Percentiles rank a stretch among this genome's conserved stretches.
Evolutionary conservation across 345 rosid species (phyloP).

Genomic region (Bruguiera parviflora): DNA sequence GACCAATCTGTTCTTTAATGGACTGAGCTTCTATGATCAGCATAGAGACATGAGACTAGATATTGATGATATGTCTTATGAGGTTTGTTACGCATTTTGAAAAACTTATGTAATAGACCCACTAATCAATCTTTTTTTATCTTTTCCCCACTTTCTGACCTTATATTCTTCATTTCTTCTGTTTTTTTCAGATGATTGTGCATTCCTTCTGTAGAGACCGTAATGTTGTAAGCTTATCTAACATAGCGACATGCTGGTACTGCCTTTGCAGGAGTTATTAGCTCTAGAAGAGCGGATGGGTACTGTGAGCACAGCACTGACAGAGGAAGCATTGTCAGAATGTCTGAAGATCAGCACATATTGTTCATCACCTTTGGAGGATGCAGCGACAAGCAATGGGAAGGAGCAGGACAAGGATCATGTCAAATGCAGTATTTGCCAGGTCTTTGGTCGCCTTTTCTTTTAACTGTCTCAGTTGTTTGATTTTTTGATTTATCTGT

Average conservation of each 20-base stretch:
- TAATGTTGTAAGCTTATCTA: background rate
- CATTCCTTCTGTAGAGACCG: background rate
- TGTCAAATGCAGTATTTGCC: constrained; percentile 87
- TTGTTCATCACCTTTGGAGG: constrained; percentile 33
- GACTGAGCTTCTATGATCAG: constrained; percentile 71
- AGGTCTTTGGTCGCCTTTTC: constrained; percentile 40
- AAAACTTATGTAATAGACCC: background rate
- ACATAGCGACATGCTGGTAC: constrained; percentile 3
- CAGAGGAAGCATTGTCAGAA: constrained; percentile 74
- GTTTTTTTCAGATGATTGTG: background rate
- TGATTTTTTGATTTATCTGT: background rate
- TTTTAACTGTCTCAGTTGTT: background rate
- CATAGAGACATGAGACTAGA: constrained; percentile 96
- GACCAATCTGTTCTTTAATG: constrained; percentile 69
- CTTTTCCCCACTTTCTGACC: background rate
- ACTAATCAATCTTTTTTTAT: too few relatives aligned
- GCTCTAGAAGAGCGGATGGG: constrained; percentile 98
- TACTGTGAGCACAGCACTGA: constrained; percentile 80
- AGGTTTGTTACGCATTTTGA: constrained; percentile 48
- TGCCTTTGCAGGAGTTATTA: constrained; percentile 59
- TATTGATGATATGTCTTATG: constrained; percentile 95
- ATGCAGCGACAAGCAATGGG: constrained; percentile 19
- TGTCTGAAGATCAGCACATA: constrained; percentile 58
- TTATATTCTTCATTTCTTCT: constrained; percentile 3
- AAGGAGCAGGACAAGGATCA: constrained; percentile 38